These are phyloP conservation scores for Chionographis japonica DNA, from an alignment of 106 monocot species.

Conservation along the genomic window DNA sequence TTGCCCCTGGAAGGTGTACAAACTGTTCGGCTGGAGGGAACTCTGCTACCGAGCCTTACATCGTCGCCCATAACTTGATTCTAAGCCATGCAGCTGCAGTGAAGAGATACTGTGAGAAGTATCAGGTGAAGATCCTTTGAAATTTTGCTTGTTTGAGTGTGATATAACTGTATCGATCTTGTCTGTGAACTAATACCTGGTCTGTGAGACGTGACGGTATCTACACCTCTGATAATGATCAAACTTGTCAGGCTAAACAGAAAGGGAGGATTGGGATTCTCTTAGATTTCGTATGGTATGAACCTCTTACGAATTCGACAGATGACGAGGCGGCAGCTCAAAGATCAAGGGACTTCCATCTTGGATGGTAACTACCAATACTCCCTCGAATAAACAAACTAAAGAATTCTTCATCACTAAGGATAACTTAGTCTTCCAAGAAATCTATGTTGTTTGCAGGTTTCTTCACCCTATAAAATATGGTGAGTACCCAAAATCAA, in stretches of 20 bases:
- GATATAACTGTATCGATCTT: no score
- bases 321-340: slow-evolving; percentile 87
- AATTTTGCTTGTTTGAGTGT: no score
- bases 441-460: slow-evolving; percentile 28
- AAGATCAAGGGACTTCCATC: slow-evolving; percentile 87
- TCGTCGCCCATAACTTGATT: slow-evolving; percentile 81
- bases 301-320: slow-evolving; percentile 57
- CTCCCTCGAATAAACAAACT: neutral
- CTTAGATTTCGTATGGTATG: slow-evolving; percentile 96
- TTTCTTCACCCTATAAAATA: slow-evolving; percentile 84
- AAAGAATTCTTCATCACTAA: neutral
- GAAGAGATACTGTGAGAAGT: slow-evolving; percentile 75
- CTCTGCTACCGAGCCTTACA: slow-evolving; percentile 90
- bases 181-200: no score
- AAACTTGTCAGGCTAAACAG: slow-evolving; percentile 50
- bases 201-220: no score
- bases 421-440: neutral
- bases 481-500: slow-evolving; percentile 77
- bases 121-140: slow-evolving; percentile 43
- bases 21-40: slow-evolving; percentile 59
- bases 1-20: slow-evolving; percentile 82
- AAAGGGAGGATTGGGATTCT: slow-evolving; percentile 92
- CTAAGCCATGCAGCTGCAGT: slow-evolving; percentile 81
- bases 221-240: no score
- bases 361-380: slow-evolving; percentile 66